phyloP scores from a whole-genome alignment of 345 rosid genomes.

The Ricinus communis region DNA sequence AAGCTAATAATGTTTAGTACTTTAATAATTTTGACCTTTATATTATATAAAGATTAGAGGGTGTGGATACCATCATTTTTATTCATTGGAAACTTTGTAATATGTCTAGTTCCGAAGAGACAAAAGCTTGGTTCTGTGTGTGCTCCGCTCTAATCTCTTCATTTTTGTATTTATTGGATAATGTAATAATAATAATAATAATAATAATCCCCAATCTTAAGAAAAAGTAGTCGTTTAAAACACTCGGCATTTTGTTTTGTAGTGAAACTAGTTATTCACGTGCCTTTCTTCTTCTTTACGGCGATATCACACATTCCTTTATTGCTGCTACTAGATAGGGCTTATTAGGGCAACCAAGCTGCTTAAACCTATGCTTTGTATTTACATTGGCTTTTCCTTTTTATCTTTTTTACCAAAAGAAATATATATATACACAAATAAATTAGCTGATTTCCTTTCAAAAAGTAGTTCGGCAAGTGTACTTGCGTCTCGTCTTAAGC shows the following conservation, averaged over 20 bases:
- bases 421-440: no score
- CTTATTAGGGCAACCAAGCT: neutral
- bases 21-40: no score
- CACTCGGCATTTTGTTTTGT: neutral
- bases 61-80: conserved; percentile 32
- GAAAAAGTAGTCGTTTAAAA: neutral
- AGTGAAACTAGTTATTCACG: conserved; percentile 14
- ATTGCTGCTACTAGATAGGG: neutral
- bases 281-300: conserved; percentile 29
- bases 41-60: neutral
- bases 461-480: no score
- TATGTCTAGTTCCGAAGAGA: conserved; percentile 41
- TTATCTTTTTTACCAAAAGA: no score
- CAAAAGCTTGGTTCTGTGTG: conserved; percentile 28
- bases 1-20: neutral
- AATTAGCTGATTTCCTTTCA: no score
- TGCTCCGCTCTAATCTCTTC: conserved; percentile 14
- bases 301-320: conserved; percentile 12
- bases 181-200: conserved; percentile 5
- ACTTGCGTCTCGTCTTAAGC: no score
- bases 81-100: conserved; percentile 26
- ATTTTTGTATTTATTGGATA: neutral
- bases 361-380: neutral
- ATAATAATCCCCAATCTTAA: conserved; percentile 18
- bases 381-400: no score